Base-by-base conservation (phyloP, 2,329 filamentous ascomycete genomes). In the Monosporascus cannonballus region DNA sequence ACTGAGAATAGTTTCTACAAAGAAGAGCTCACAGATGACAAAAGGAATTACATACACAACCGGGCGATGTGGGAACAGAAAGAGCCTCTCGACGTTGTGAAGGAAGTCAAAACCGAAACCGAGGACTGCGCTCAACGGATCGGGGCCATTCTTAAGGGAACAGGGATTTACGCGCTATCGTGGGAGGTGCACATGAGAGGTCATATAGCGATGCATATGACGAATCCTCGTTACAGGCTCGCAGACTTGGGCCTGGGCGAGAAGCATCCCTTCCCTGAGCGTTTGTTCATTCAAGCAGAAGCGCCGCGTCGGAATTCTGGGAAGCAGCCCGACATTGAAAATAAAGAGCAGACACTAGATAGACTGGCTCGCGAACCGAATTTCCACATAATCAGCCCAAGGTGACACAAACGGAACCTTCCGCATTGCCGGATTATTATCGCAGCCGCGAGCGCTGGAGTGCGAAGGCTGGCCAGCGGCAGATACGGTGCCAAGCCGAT, bases 131-230 rank as follows among this genome's bases (percentile, higher is more conserved):
- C 52, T 38, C 48, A 48, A 24, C 51, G 58, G n/a, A 52, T 57
- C 14, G 37, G 42, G 9, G 34, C 42, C 18, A 56, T 60, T 47
- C 53, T 60, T 41, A 47, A 56, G 46, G 58, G 58, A 20, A 45
- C 55, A 15, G 58, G 58, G 42, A 46, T 47, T 7, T 60, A 60
- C 52, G 57, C 53, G 6, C 42, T 56, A 20, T 54, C 57, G 7
- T 53, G 54, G 51, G 52, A 54, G 17, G 56, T 54, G 36, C 54
- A 54, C 25, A 57, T 57, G 30, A 24, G 53, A 5, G 58, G 58
- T 37, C 53, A 58, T 53, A 52, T 58, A 49, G 53, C 55, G 36
- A 60, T 60, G 58, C 58, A 60, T 52, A 60, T 57, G 6, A 54
- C 58, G 3, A 60, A 59, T 47, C 47, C 50, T 17, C 48, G 58